phyloP scores from a whole-genome alignment of 2,329 filamentous ascomycete genomes.

The Acarospora socialis region DNA sequence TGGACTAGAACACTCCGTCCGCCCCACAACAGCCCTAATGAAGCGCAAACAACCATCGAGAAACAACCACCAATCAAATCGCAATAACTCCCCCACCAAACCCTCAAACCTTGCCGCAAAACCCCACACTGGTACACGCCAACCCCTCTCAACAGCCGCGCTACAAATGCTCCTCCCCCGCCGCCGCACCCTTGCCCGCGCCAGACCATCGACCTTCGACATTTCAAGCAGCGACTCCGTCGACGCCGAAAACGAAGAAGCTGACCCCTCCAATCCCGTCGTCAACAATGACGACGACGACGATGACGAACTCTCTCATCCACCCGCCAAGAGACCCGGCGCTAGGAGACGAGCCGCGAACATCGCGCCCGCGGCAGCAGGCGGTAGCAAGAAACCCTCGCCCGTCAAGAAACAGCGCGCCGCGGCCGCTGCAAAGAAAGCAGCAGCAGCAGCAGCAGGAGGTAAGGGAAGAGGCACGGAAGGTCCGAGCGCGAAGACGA shows the following conservation, averaged over 20 bases:
- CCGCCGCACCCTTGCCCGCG: slow-evolving; percentile 17
- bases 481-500: slow-evolving; percentile 7
- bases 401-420: slow-evolving; percentile 8
- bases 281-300: slow-evolving; percentile 23
- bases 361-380: not conserved
- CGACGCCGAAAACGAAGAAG: slow-evolving; percentile 11
- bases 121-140: no score
- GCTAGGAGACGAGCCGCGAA: slow-evolving; percentile 1
- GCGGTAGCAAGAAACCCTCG: slow-evolving; percentile 6
- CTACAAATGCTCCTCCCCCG: slow-evolving; percentile 25
- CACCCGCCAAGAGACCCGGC: slow-evolving; percentile 6
- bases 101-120: no score
- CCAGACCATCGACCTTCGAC: slow-evolving; percentile 27
- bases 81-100: slow-evolving; percentile 1
- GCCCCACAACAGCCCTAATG: no score
- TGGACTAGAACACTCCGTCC: no score
- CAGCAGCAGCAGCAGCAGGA: not conserved
- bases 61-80: slow-evolving; percentile 1
- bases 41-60: no score
- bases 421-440: slow-evolving; percentile 3
- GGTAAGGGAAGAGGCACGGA: slow-evolving; percentile 5
- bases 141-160: slow-evolving; percentile 20
- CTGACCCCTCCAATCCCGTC: slow-evolving; percentile 26
- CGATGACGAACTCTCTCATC: slow-evolving; percentile 15
- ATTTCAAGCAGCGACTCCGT: slow-evolving; percentile 35